Percentiles rank a stretch among this genome's conserved stretches.
Evolutionary conservation across 2,329 filamentous ascomycete genomes (phyloP).

Genomic region (Paracorniculantispora psalliotae): DNA sequence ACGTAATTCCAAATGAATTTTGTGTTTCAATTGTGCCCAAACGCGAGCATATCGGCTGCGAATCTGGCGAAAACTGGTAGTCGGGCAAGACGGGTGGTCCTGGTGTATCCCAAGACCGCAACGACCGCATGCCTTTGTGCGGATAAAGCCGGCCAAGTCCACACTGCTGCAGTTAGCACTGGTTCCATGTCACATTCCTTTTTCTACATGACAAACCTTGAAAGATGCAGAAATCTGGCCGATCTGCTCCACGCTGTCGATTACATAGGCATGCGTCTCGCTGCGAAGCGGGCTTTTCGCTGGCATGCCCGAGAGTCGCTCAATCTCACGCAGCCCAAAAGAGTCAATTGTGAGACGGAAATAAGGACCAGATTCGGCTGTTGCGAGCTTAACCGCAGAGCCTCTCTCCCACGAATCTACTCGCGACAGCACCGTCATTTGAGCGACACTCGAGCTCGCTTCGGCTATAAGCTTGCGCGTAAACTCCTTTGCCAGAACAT

Average conservation of each 20-base stretch:
- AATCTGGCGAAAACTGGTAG: not conserved
- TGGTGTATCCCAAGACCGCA: conserved; percentile 7
- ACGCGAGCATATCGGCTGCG: not conserved
- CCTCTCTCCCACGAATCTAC: conserved; percentile 4
- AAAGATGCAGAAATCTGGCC: not conserved
- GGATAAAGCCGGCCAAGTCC: conserved; percentile 7
- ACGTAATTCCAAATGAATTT: conserved; percentile 6
- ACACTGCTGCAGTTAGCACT: not conserved
- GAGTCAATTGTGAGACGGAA: conserved; percentile 6
- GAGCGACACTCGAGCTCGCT: not conserved
- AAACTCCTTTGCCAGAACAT: conserved; percentile 4
- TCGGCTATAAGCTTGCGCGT: not conserved
- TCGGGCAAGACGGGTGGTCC: conserved; percentile 1
- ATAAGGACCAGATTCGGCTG: not conserved
- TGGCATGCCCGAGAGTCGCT: not conserved
- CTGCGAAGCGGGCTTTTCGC: not conserved
- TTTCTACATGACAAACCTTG: not conserved
- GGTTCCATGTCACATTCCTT: not conserved
- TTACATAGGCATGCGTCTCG: not conserved
- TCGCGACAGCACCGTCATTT: not conserved
- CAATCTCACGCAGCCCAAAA: not conserved
- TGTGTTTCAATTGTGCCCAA: conserved; percentile 6
- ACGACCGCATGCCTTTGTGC: not conserved
- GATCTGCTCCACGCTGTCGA: not conserved
- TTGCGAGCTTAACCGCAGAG: not conserved